Evolutionary conservation across 768 basidiomycete species (phyloP).

Genomic region (Boletus reticulatus): DNA sequence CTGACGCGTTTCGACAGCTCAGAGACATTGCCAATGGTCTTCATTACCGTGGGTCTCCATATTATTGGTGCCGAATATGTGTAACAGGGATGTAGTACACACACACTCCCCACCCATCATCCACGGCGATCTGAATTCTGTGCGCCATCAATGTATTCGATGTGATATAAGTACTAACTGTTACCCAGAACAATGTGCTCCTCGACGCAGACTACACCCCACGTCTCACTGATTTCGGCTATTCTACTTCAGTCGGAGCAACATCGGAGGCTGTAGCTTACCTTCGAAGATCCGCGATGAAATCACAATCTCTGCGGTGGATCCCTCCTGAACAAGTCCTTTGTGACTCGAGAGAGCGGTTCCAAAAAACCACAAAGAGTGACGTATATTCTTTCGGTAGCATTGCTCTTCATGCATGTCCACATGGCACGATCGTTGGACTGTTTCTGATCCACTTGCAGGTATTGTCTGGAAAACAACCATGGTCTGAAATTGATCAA

Average conservation of each 20-base stretch:
- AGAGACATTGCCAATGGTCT: conserved; percentile 14
- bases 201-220: conserved; percentile 27
- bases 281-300: conserved; percentile 27
- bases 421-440: not conserved
- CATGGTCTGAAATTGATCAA: not conserved
- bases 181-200: conserved; percentile 14
- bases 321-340: conserved; percentile 34
- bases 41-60: conserved; percentile 4
- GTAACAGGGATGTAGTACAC: conserved; percentile 5
- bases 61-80: not conserved
- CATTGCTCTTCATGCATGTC: conserved; percentile 24
- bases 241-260: conserved; percentile 21
- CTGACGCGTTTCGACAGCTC: conserved; percentile 1
- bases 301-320: conserved; percentile 38
- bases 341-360: conserved; percentile 11
- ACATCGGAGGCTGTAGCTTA: not conserved
- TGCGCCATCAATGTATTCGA: not conserved
- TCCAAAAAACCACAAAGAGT: conserved; percentile 1
- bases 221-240: conserved; percentile 44
- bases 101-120: not conserved
- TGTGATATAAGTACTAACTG: not conserved
- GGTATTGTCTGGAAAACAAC: conserved; percentile 18
- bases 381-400: conserved; percentile 23
- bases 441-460: not conserved
- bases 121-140: conserved; percentile 14